Base-by-base conservation (phyloP, 306 rosid genomes). In the Abrus pulchellus region DNA sequence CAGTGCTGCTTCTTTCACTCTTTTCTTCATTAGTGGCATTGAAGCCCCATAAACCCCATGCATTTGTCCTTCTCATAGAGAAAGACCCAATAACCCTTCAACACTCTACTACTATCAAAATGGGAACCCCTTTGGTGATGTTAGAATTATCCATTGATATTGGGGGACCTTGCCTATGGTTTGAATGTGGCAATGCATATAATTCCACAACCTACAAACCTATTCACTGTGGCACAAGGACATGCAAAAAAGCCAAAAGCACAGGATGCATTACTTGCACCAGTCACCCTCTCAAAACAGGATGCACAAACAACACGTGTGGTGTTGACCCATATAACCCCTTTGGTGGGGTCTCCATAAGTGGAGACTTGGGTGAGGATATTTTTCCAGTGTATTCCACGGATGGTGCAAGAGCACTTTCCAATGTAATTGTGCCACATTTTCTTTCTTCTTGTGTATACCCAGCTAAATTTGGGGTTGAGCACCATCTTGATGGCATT, bases 141-240 rank as follows among this genome's bases (percentile, higher is more conserved):
- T 10, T 80, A 10, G 54, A 77, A n/a, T 33, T 79, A 1, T 77
- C 55, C 30, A 73, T 85, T 5, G 85, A 88, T 41, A 64, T 88
- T 5, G 68, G 82, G 2, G 91, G 80, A 41, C 72, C 78, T 14
- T 85, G 80, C 62, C 68, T 85, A 1, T 83, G 87, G 83, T 85
- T 82, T 30, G 84, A 77, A 29, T 85, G 87, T 56, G 80, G 44
- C 66, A 11, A 32, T 1, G 5, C 34, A 38, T 78, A 72, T 77
- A 75, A 77, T 33, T 88, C 88, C 52, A 5, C 82, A 7, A 52
- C 87, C 10, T 81, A 77, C 44, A 34, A 47, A 6, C 80, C 83
- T 2, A 4, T 57, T 38, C 50, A 4, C 0, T 85, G 88, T 0
- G 48, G 60, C 11, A 57, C 83, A 5, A 61, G 9, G 1, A 32